Base-by-base conservation (phyloP, 1,284 basidiomycete genomes). In the Boletus subluridellus region DNA sequence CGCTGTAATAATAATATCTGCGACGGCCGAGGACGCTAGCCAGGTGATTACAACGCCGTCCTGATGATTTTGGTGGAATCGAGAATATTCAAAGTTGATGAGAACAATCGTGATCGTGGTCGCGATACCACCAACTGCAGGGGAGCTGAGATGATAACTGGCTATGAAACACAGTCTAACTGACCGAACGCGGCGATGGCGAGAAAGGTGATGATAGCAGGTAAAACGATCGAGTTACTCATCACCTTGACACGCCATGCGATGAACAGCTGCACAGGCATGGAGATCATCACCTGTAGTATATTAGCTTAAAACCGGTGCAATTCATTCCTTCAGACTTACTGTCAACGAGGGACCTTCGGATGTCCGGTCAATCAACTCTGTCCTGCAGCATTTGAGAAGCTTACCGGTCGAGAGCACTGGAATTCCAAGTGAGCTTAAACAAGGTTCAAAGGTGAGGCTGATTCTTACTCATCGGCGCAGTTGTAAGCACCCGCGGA, bases 211-310 rank as follows among this genome's bases (percentile, higher is more conserved):
- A 82, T 74, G 48, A 80, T 26, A 4, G 58, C 50, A 1, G 79
- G 69, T 7, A 81, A 62, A 60, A 76, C 65, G 12, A 58, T 71
- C 0, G 75, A 77, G 56, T 75, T 77, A 5, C 75, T 81, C 54
- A 83, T 71, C 34, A 75, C 63, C 52, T 64, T 71, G 46, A 82
- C 79, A 39, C 81, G 73, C 79, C 79, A 83, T 0, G 80, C 21
- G 21, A 21, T 21, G 21, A 21, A 21, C 21, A 21, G 21, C 21
- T 21, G 21, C 21, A 21, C 21, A 21, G 21, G 21, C 21, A 21
- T 21, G 21, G 21, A 21, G 21, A 21, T 21, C 21, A 21, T 21
- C 21, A 21, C 21, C 21, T 21, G 21, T 21, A 21, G 21, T 21
- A 21, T 21, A 21, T 21, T 21, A 21, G 21, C 21, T 21, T 21